Evolutionary conservation across 331 rosid genomes (phyloP), one percentile per base, ranked within the genome.

Genomic region (Prunus yedoensis): DNA sequence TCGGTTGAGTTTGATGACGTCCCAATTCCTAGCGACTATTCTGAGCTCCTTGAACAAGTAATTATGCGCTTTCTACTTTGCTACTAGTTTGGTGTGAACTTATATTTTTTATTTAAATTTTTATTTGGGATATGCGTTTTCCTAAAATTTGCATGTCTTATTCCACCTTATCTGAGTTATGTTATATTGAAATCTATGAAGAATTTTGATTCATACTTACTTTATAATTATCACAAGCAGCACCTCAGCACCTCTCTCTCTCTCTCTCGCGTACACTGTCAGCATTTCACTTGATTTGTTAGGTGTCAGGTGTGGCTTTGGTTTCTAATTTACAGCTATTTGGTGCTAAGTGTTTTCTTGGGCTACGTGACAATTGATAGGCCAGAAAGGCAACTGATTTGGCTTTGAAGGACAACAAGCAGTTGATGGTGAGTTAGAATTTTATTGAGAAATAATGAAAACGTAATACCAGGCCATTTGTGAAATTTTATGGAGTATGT

Each of bases 1-100:
- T 86, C 93, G 11, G 71, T 85, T 56, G 89, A 70, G 12, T 54
- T 76, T 50, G 90, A 90, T 75, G 91, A 32, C 38, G 38, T 86
- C 21, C 81, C 89, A 51, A 79, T 94, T 75, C 98, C 97, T 64
- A 57, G 41, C 30, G 96, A 94, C 83, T 94, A 94, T 68, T 53
- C 88, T 53, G 86, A 91, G 79, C 98, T 94, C 86, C 91, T 94
- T 50, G 81, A 89, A 75, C 98, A 91, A 80, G 98, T 90, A 71
- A 73, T 2, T 10, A 5, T 28, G 3, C 7, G 10, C 11, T 23
- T 10, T 28, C 21, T 32, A 32, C 6, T 20, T 23, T 28, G 17
- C 14, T 3, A 20, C 62, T 23, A 10, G 10, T 3, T 21, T 57
- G 30, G 10, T 57, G 16, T 11, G 1, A 9, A 46, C 51, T 46